Percentiles rank a stretch among this genome's conserved stretches.
Evolutionary conservation across 1,139 yeast genomes (phyloP).

Genomic region (Arxiozyma heterogenica): DNA sequence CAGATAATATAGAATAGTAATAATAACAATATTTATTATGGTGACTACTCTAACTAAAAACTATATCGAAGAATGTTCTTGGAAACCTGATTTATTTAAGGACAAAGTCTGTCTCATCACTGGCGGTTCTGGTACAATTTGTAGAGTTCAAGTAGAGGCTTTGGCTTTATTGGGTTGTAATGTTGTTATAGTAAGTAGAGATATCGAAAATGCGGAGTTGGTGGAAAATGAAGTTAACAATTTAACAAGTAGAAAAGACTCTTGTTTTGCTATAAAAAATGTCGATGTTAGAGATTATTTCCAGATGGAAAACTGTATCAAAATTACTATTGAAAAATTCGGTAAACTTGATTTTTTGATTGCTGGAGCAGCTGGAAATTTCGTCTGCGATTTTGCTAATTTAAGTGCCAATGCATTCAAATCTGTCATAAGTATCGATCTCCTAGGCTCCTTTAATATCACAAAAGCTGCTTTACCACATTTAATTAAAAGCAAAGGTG

Average conservation of each 20-base stretch:
- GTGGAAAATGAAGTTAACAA: conserved; percentile 58
- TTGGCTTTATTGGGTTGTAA: conserved; percentile 73
- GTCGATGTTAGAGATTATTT: conserved; percentile 69
- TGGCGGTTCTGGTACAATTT: conserved; percentile 92
- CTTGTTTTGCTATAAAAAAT: conserved; percentile 60
- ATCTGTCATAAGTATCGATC: conserved; percentile 74
- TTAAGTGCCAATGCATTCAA: conserved; percentile 79
- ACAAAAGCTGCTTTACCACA: conserved; percentile 69
- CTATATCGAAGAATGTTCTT: conserved; percentile 26
- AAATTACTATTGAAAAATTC: conserved; percentile 49
- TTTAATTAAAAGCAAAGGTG: conserved; percentile 57
- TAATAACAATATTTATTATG: conserved; percentile 10
- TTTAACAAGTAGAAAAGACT: conserved; percentile 51
- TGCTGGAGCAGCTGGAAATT: conserved; percentile 96
- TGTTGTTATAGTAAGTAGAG: conserved; percentile 79
- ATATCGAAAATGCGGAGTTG: conserved; percentile 48
- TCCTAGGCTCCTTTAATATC: conserved; percentile 79
- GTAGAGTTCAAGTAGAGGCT: conserved; percentile 80
- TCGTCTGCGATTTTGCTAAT: conserved; percentile 67
- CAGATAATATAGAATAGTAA: no score
- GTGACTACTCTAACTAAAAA: conserved; percentile 22
- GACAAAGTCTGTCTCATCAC: conserved; percentile 86
- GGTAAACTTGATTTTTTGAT: conserved; percentile 70
- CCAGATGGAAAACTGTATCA: conserved; percentile 53
- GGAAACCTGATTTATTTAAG: conserved; percentile 55